Evolutionary conservation across 2,329 filamentous ascomycete species (phyloP).

Genomic region (Sporothrix mexicana): DNA sequence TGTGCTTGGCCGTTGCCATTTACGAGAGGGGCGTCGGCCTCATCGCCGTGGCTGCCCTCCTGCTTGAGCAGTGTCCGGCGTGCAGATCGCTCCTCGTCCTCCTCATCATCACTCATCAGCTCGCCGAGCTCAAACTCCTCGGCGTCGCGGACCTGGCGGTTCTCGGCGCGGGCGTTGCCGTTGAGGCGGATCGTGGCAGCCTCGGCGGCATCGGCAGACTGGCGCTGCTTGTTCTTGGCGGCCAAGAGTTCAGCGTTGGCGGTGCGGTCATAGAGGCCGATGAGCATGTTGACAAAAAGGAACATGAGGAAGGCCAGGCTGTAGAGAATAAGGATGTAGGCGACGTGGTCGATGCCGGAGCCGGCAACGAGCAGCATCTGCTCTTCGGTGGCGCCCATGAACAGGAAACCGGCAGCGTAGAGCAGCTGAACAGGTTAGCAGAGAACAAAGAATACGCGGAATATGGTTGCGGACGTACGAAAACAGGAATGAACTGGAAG

Average conservation of each 20-base stretch:
- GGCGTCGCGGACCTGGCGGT: constrained; percentile 72
- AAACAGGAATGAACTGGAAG: constrained; percentile 61
- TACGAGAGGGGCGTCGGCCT: constrained; percentile 9
- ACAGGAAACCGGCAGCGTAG: constrained; percentile 90
- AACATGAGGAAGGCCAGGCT: constrained; percentile 90
- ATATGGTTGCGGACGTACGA: constrained; percentile 53
- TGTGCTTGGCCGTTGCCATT: constrained; percentile 39
- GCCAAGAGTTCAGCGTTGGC: constrained; percentile 45
- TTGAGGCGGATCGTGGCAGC: constrained; percentile 39
- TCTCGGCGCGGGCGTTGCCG: constrained; percentile 51
- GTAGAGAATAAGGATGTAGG: constrained; percentile 90
- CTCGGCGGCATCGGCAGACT: constrained; percentile 1
- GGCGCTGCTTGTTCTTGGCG: constrained; percentile 33
- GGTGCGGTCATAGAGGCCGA: constrained; percentile 78
- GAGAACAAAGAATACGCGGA: neutral
- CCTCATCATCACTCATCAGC: constrained; percentile 84
- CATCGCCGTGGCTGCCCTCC: constrained; percentile 43
- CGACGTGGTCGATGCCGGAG: constrained; percentile 82
- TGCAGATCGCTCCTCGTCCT: constrained; percentile 60
- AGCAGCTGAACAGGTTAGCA: constrained; percentile 66
- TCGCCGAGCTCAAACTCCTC: constrained; percentile 95
- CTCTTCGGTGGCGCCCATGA: constrained; percentile 97
- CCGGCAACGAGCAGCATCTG: constrained; percentile 81
- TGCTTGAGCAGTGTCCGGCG: constrained; percentile 48
- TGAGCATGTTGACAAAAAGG: constrained; percentile 85